Evolutionary conservation across 2,329 filamentous ascomycete genomes (phyloP).

Genomic region (Penicillium sp.): DNA sequence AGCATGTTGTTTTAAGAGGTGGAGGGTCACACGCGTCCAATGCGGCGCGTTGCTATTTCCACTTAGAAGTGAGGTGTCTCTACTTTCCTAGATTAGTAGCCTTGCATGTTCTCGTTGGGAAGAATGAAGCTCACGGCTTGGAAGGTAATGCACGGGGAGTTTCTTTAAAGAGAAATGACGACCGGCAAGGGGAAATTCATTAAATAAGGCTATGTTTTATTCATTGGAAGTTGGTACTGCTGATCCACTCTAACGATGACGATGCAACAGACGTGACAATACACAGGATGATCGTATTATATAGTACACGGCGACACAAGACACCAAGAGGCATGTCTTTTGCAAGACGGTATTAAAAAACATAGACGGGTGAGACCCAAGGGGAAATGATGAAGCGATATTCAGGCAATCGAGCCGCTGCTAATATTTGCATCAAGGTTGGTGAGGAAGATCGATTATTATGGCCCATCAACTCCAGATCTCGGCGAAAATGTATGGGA

Average conservation of each 20-base stretch:
- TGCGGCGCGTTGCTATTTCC: neutral
- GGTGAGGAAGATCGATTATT: neutral
- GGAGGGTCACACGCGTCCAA: neutral
- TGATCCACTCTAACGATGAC: constrained; percentile 6
- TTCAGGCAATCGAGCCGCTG: neutral
- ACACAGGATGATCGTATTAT: neutral
- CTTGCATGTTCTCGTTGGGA: neutral
- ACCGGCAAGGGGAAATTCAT: neutral
- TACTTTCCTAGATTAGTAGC: neutral
- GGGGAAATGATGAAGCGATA: neutral
- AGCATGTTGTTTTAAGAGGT: neutral
- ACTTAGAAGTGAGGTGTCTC: neutral
- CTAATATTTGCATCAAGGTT: constrained; percentile 13
- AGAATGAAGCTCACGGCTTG: too few relatives aligned
- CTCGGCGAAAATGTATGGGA: constrained; percentile 77
- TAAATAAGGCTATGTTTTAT: neutral
- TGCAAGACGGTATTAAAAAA: neutral
- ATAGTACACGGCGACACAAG: neutral
- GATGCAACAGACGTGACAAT: neutral
- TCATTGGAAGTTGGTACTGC: constrained; percentile 6
- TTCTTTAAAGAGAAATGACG: too few relatives aligned
- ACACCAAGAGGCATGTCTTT: neutral
- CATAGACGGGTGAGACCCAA: neutral
- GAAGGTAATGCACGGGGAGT: too few relatives aligned
- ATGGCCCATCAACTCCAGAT: constrained; percentile 40